phyloP scores from a whole-genome alignment of 805 yeast genomes.

The Saccharomycopsis babjevae region DNA sequence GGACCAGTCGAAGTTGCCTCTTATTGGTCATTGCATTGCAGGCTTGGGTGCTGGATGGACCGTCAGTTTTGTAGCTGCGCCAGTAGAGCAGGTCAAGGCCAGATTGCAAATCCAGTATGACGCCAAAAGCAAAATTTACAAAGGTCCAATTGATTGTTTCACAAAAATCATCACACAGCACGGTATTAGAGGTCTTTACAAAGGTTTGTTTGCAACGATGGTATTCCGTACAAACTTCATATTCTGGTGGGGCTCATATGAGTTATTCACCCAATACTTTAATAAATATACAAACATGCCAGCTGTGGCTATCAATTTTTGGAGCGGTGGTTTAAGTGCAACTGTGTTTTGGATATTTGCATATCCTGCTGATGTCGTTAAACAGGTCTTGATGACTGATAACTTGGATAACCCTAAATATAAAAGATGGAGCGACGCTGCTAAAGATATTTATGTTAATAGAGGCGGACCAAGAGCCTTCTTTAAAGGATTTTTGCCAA shows the following conservation, averaged over 20 bases:
- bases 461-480: conserved; percentile 57
- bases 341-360: conserved; percentile 84
- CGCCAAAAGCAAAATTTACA: conserved; percentile 51
- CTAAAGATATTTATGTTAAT: conserved; percentile 48
- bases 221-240: conserved; percentile 78
- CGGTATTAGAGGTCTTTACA: conserved; percentile 66
- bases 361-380: conserved; percentile 81
- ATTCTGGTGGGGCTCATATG: conserved; percentile 94
- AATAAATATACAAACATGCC: conserved; percentile 53
- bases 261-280: conserved; percentile 61
- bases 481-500: conserved; percentile 72
- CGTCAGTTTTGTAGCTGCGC: conserved; percentile 92
- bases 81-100: conserved; percentile 83
- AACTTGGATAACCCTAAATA: conserved; percentile 62
- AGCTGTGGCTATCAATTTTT: conserved; percentile 67
- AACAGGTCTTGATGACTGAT: conserved; percentile 78
- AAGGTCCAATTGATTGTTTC: conserved; percentile 75
- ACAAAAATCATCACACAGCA: conserved; percentile 43
- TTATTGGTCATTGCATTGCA: conserved; percentile 65
- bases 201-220: conserved; percentile 79
- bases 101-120: conserved; percentile 85
- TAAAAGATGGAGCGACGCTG: conserved; percentile 64
- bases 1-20: conserved; percentile 54
- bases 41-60: conserved; percentile 81
- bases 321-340: conserved; percentile 88